These are phyloP conservation scores for Funneliformis caledonium DNA, from an alignment of 371 early-diverging fungal genomes.

Conservation along the genomic window DNA sequence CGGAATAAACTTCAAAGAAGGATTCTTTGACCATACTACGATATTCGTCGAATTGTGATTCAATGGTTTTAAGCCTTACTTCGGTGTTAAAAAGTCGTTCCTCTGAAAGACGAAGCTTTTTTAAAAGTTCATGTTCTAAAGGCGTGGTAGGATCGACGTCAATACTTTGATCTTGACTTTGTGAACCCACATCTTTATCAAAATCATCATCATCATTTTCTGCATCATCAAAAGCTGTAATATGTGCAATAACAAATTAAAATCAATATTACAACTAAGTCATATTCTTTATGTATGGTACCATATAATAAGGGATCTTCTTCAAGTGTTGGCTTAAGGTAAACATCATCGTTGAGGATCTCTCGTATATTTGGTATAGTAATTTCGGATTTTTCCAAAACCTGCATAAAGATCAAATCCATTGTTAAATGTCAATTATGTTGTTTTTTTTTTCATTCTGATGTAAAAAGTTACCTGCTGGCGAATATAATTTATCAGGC, in stretches of 20 bases:
- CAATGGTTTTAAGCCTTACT: slow-evolving; percentile 54
- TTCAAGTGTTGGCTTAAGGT: slow-evolving; percentile 36
- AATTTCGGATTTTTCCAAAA: not conserved
- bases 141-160: slow-evolving; percentile 53
- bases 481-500: slow-evolving; percentile 86
- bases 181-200: not conserved
- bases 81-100: slow-evolving; percentile 54
- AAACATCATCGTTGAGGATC: slow-evolving; percentile 19
- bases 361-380: not conserved
- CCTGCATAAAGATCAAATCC: not conserved
- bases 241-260: not conserved
- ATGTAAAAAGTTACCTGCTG: slow-evolving; percentile 44
- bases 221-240: slow-evolving; percentile 25
- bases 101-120: slow-evolving; percentile 54
- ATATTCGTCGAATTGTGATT: slow-evolving; percentile 72
- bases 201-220: slow-evolving; percentile 19
- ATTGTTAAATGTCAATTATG: too few relatives aligned
- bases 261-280: not conserved
- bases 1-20: slow-evolving; percentile 64
- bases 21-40: slow-evolving; percentile 69
- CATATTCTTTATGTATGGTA: not conserved
- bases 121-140: slow-evolving; percentile 61
- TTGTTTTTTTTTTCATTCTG: too few relatives aligned
- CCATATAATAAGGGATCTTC: slow-evolving; percentile 38
- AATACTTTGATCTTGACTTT: slow-evolving; percentile 4